These are phyloP conservation scores for Cutaneotrichosporon daszewskae DNA, from an alignment of 1,284 basidiomycete genomes.

Conservation along the genomic window DNA sequence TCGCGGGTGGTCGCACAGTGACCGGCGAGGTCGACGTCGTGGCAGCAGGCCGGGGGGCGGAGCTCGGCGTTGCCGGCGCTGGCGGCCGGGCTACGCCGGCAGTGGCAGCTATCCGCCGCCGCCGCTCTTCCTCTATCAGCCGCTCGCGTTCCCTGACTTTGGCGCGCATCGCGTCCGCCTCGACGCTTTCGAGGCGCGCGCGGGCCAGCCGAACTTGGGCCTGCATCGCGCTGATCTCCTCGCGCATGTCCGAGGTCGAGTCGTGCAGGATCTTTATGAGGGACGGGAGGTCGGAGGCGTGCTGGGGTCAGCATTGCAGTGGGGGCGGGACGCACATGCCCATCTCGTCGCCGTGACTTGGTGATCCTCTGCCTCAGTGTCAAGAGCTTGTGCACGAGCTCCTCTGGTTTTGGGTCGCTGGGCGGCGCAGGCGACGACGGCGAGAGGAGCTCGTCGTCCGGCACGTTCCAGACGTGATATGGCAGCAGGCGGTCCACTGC, in stretches of 20 bases:
- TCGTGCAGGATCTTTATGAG: slow-evolving; percentile 28
- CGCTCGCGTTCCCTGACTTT: slow-evolving; percentile 8
- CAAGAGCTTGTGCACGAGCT: slow-evolving; percentile 20
- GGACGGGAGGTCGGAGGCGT: slow-evolving; percentile 28
- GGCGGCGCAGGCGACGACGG: too few relatives aligned
- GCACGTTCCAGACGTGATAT: slow-evolving; percentile 42
- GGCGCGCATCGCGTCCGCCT: slow-evolving; percentile 9
- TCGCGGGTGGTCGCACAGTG: neutral
- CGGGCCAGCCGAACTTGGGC: slow-evolving; percentile 14
- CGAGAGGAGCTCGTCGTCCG: slow-evolving; percentile 34
- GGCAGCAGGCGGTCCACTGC: slow-evolving; percentile 36
- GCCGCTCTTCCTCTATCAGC: neutral
- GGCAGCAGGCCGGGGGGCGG: too few relatives aligned
- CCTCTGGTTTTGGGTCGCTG: too few relatives aligned
- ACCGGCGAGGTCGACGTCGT: too few relatives aligned
- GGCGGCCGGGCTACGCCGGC: neutral
- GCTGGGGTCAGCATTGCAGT: slow-evolving; percentile 15
- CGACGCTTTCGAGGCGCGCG: slow-evolving; percentile 14
- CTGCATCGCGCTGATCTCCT: slow-evolving; percentile 27
- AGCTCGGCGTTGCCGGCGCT: neutral
- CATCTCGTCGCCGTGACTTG: slow-evolving; percentile 26
- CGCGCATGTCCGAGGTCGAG: slow-evolving; percentile 22
- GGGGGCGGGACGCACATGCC: slow-evolving; percentile 17
- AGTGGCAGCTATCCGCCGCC: slow-evolving; percentile 10
- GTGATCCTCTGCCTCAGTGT: slow-evolving; percentile 26